Percentiles rank a stretch among this genome's conserved stretches.
These are phyloP conservation scores for Curvularia verruculosa DNA, from an alignment of 2,329 filamentous ascomycete species.

Conservation along the genomic window DNA sequence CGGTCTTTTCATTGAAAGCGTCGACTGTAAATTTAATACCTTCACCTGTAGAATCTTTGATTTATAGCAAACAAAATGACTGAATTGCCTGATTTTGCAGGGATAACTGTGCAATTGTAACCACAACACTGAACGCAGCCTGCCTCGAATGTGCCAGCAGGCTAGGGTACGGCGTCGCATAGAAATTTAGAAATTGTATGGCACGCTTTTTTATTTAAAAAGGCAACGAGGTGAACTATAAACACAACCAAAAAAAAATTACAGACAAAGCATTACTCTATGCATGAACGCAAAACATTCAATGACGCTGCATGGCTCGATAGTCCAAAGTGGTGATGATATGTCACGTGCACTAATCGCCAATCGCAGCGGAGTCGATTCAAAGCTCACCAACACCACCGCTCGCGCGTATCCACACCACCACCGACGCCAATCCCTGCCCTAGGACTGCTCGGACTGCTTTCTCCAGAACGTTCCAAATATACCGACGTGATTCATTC, in stretches of 20 bases:
- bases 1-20: no score
- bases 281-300: neutral
- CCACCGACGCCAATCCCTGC: conserved; percentile 24
- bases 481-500: neutral
- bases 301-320: neutral
- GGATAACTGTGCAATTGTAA: neutral
- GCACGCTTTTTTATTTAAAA: no score
- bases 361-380: conserved; percentile 18
- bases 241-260: no score
- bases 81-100: no score
- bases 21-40: no score
- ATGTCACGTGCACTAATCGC: conserved; percentile 19
- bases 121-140: neutral
- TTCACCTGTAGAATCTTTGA: neutral
- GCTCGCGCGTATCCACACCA: conserved; percentile 11
- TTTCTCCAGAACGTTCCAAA: neutral
- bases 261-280: neutral
- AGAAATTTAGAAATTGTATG: neutral
- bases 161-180: neutral
- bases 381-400: conserved; percentile 21
- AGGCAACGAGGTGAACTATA: no score
- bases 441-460: conserved; percentile 3
- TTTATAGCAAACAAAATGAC: neutral
- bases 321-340: neutral
- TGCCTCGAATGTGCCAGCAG: neutral